Evolutionary conservation across 768 basidiomycete species (phyloP).

Genomic region (Clathrus columnatus): DNA sequence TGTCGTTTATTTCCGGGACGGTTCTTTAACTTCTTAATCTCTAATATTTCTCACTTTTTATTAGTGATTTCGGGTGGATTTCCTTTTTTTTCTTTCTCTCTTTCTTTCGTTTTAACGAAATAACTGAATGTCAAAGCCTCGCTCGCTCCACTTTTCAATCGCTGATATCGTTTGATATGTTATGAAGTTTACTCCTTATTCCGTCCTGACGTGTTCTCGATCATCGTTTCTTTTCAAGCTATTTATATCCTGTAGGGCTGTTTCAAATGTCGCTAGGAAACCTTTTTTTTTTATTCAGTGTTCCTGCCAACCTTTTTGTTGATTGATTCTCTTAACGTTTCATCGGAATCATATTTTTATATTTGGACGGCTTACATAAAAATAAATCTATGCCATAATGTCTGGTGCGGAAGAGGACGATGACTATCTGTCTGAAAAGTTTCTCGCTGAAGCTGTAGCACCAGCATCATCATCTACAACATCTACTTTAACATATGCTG

Average conservation of each 20-base stretch:
- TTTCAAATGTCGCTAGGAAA: neutral
- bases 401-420: constrained; percentile 62
- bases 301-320: no score
- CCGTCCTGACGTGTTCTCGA: neutral
- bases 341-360: no score
- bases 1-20: neutral
- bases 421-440: constrained; percentile 86
- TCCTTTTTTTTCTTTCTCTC: neutral
- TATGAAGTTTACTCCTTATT: neutral
- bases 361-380: no score
- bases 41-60: neutral
- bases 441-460: constrained; percentile 39
- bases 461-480: constrained; percentile 23
- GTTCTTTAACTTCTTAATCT: neutral
- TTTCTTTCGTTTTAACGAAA: neutral
- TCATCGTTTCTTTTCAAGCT: neutral
- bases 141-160: neutral
- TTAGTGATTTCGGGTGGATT: neutral
- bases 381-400: no score
- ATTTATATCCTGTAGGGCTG: neutral
- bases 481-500: constrained; percentile 54
- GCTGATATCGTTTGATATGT: neutral
- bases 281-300: no score
- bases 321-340: no score
- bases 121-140: neutral